These are phyloP conservation scores for Aureobasidium sp. DNA, from an alignment of 2,329 filamentous ascomycete species.

Conservation along the genomic window DNA sequence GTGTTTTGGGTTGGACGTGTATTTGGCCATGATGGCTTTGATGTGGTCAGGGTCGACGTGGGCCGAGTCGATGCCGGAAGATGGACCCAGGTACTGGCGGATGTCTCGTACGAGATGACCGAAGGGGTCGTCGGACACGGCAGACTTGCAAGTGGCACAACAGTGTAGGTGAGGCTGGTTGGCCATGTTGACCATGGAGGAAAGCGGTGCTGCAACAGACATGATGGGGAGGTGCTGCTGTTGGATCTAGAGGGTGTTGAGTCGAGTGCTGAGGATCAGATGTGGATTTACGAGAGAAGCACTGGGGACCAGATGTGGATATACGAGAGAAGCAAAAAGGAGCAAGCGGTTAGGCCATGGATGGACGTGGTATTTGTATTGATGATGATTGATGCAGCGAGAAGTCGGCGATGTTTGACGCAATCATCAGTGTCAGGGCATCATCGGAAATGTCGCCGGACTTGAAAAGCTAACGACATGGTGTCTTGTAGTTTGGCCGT, in stretches of 20 bases:
- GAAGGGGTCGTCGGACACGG: conserved; percentile 37
- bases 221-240: background rate
- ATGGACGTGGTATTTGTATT: background rate
- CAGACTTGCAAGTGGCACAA: background rate
- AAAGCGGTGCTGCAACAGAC: background rate
- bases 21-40: conserved; percentile 62
- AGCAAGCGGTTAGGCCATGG: background rate
- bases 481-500: background rate
- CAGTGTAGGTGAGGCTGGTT: background rate
- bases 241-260: background rate
- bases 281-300: too few relatives aligned
- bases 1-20: conserved; percentile 57
- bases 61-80: conserved; percentile 70
- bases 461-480: too few relatives aligned
- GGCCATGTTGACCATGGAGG: background rate
- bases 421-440: background rate
- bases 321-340: background rate
- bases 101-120: conserved; percentile 64
- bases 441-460: background rate
- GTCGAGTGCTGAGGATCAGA: too few relatives aligned
- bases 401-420: conserved; percentile 10
- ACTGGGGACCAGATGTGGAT: too few relatives aligned
- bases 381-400: background rate
- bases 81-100: conserved; percentile 65
- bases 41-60: conserved; percentile 70